Base-by-base conservation (phyloP, 2,329 filamentous ascomycete species). In the Curvularia hawaiiensis region DNA sequence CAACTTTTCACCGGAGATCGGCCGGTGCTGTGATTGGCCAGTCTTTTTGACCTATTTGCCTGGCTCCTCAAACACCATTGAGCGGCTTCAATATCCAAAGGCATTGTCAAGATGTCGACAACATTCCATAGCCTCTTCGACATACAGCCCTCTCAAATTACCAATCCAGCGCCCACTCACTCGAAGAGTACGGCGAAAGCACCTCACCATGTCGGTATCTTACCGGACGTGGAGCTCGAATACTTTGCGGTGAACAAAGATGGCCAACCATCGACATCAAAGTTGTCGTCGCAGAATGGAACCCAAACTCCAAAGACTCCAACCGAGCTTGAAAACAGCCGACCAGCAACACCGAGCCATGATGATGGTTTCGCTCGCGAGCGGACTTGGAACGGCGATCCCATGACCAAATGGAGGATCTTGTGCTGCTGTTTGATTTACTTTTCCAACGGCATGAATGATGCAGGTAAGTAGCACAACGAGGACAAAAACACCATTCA, bases 351-450 rank as follows among this genome's bases (percentile, higher is more conserved):
- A 7, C 84, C 83, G 18, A 65, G 50, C 28, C 64, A 59, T 24
- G 67, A 74, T 14, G 77, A 79, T 8, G 79, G 75, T 8, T 79
- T 70, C 1, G 79, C 82, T 44, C 74, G 81, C 3, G 70, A 85
- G 31, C 85, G 85, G 48, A 88, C 81, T 60, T 83, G 86, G 57
- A 86, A 81, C 60, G 80, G 85, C 57, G 78, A 78, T 4, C 60
- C 82, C 11, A 90, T 86, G 83, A 93, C 92, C 73, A 87, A 85
- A 59, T 93, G 84, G 77, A 81, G 90, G 33, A 79, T 93, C 26
- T 70, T 88, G 10, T 82, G 85, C 11, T 82, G 84, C 14, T 91
- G 88, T 62, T 69, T 90, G 43, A 83, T 88, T 59, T 88, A 85
- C 57, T 83, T 95, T 59, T 82, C 83, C 2, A 88, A 88, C 66